Evolutionary conservation across 2,329 filamentous ascomycete species (phyloP), one percentile per base, ranked within the genome.

Genomic region (Emergomyces pasteurianus): DNA sequence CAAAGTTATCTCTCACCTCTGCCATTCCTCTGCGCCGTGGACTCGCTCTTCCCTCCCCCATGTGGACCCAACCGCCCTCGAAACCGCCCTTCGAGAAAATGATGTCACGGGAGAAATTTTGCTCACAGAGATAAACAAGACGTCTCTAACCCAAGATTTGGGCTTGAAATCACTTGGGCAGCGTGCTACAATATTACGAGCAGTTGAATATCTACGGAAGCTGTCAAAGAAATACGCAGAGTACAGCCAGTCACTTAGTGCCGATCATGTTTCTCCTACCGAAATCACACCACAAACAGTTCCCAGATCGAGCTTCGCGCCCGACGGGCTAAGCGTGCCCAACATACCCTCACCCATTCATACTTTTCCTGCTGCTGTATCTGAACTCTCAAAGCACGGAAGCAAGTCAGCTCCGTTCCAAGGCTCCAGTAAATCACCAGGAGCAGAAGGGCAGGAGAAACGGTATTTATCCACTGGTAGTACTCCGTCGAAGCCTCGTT

Each of bases 1-100:
- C 43, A 80, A 84, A 42, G 83, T 95, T 12, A 81, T 88, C 10
- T 71, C 78, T 18, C 85, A 86, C 67, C 77, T 95, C 3, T 90
- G 86, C 69, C 78, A 80, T 26, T 68, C 76, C 1, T 69, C 77
- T 55, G 79, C 82, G 10, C 68, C 71, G 58, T 77, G 75, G 74
- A 67, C 71, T 10, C 65, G 66, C n/a, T 62, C 66, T 12, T 65
- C 67, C 7, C 63, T 66, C 18, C 69, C 70, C 61, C 74, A 84
- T 8, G 83, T 85, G 4, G 78, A 88, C 58, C 73, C 80, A 0
- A 67, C 68, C 0, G 57, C 70, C 0, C 77, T 95, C 2, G 81
- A 84, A 61, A 68, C 70, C 23, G 75, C 75, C 4, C 72, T 95
- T 5, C 75, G 79, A 7, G 80, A 86, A 0, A 80, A 89, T 60